These are phyloP conservation scores for Lasiosphaeria hispida DNA, from an alignment of 495 filamentous ascomycete genomes.

Conservation along the genomic window DNA sequence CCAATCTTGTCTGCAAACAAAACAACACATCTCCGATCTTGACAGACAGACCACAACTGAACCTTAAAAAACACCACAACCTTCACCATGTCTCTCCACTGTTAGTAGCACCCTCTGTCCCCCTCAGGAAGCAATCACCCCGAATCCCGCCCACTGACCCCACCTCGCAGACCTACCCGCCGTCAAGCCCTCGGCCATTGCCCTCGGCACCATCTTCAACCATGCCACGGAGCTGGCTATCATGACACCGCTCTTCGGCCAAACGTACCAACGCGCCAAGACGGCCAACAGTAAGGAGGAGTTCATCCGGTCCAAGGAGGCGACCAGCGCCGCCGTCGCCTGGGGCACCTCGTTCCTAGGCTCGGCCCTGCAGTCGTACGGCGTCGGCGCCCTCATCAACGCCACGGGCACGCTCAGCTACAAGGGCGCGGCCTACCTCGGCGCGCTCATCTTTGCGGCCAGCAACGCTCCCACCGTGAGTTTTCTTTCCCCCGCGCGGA, in stretches of 20 bases:
- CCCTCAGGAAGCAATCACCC: not conserved
- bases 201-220: constrained; percentile 92
- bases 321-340: constrained; percentile 78
- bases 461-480: constrained; percentile 83
- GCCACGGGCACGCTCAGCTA: constrained; percentile 91
- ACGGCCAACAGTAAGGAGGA: constrained; percentile 92
- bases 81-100: constrained; percentile 57
- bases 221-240: constrained; percentile 66
- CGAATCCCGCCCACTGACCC: constrained; percentile 18
- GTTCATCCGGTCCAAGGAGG: constrained; percentile 90
- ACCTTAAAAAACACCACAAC: constrained; percentile 9
- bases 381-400: constrained; percentile 92
- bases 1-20: constrained; percentile 7
- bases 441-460: constrained; percentile 85
- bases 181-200: constrained; percentile 97
- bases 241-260: constrained; percentile 85
- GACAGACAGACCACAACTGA: constrained; percentile 1
- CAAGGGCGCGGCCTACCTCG: constrained; percentile 95
- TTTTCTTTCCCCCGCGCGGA: too few relatives aligned
- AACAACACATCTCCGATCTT: constrained; percentile 7
- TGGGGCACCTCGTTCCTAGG: constrained; percentile 89
- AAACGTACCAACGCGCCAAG: constrained; percentile 93
- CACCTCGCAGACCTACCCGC: constrained; percentile 72
- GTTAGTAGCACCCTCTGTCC: constrained; percentile 36
- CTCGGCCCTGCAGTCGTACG: constrained; percentile 88